Evolutionary conservation across 257 asterid species (phyloP), one percentile per base, ranked within the genome.

Genomic region (Ophiorrhiza pumila): DNA sequence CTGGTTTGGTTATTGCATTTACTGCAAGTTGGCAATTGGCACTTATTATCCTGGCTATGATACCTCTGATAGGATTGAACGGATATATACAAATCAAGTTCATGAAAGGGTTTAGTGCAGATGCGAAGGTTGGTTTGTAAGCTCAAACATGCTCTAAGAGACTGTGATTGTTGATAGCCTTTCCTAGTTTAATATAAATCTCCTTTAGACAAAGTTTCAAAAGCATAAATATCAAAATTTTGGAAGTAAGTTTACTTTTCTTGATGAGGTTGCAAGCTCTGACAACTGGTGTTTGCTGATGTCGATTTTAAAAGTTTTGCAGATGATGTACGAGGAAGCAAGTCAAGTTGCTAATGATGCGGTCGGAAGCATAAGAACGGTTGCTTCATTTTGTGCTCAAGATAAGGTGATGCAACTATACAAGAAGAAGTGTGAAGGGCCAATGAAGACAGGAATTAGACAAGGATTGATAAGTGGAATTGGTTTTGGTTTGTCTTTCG

Each of bases 301-400:
- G 68, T 65, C 11, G 29, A 52, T 42, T 72, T 43, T 66, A 34
- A 13, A 42, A 67, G 31, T 42, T 52, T 73, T 74, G 77, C 87
- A 91, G 96, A 82, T 65, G 29, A 86, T 89, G 93, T 93, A 91
- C 46, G 97, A 89, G 80, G 90, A 93, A 73, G 98, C 98, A 2
- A 90, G 97, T 80, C 97, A 89, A 74, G 89, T 93, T 7, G 98
- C 96, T 9, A 89, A 84, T 73, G 97, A 93, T 55, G 98, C 97
- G 0, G 95, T 91, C 37, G 95, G 95, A 65, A 91, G 91, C 75
- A 91, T 91, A 77, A 75, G 96, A 74, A 93, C 97, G 17, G 86
- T 93, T 20, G 98, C 97, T 61, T 93, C 98, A 62, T 93, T 87
- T 77, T 91, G 97, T 63, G 96, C 98, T 0, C 96, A 93, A 78